Conservation (phyloP, 257 asterid species). For the Asclepias syriaca region DNA sequence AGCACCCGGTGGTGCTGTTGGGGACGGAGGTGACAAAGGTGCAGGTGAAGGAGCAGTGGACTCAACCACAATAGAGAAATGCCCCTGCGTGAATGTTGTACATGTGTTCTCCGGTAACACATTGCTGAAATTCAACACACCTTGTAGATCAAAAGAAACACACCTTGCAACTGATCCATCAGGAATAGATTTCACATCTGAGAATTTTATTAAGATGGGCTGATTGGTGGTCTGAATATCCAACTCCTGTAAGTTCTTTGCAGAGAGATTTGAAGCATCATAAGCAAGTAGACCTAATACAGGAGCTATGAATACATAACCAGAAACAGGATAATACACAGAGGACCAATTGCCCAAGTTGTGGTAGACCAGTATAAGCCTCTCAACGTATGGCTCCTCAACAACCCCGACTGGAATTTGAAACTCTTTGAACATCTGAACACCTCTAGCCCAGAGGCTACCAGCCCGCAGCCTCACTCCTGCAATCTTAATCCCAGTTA, state of each 20-base stretch:
- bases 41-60: slow-evolving; percentile 38
- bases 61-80: slow-evolving; percentile 58
- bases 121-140: slow-evolving; percentile 41
- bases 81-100: slow-evolving; percentile 56
- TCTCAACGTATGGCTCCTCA: slow-evolving; percentile 44
- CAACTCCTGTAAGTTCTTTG: slow-evolving; percentile 41
- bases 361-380: slow-evolving; percentile 66
- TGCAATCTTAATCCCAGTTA: slow-evolving; percentile 55
- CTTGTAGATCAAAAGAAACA: slow-evolving; percentile 40
- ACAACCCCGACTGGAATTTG: slow-evolving; percentile 45
- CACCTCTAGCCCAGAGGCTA: slow-evolving; percentile 47
- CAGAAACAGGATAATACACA: slow-evolving; percentile 34
- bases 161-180: slow-evolving; percentile 47
- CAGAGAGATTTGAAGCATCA: slow-evolving; percentile 46
- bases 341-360: slow-evolving; percentile 54
- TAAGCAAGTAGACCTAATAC: slow-evolving; percentile 65
- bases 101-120: slow-evolving; percentile 39
- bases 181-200: slow-evolving; percentile 27
- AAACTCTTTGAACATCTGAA: slow-evolving; percentile 43
- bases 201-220: slow-evolving; percentile 56
- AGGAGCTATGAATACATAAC: slow-evolving; percentile 53
- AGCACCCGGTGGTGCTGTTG: neutral
- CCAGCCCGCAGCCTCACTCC: slow-evolving; percentile 72
- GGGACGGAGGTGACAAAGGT: slow-evolving; percentile 10
- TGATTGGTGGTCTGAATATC: slow-evolving; percentile 32